phyloP scores from a whole-genome alignment of 306 rosid genomes.

The Vigna reflexopilosa region DNA sequence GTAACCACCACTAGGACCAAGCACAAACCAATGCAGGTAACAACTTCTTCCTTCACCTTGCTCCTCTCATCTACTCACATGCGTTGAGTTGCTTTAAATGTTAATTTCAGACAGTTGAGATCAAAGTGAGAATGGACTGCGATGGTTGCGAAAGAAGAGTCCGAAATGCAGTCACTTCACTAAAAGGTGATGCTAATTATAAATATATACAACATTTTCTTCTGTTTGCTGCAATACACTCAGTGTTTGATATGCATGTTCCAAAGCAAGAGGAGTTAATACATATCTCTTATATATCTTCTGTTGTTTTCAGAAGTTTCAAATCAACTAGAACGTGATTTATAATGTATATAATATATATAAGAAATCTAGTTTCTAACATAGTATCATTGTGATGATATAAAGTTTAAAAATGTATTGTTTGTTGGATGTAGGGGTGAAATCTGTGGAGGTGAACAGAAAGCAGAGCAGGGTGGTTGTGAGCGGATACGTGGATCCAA shows the following conservation, averaged over 20 bases:
- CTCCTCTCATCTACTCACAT: neutral
- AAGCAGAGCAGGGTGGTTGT: slow-evolving; percentile 70
- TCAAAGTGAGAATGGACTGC: slow-evolving; percentile 86
- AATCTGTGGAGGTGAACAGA: slow-evolving; percentile 78
- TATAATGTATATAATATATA: no score
- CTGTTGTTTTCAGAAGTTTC: no score
- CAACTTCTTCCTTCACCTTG: neutral
- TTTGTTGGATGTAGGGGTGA: slow-evolving; percentile 59
- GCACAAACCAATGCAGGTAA: slow-evolving; percentile 86
- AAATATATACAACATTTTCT: no score
- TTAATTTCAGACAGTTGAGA: slow-evolving; percentile 71
- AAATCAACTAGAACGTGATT: no score
- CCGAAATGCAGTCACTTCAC: slow-evolving; percentile 61
- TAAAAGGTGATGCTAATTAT: slow-evolving; percentile 58
- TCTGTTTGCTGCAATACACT: no score
- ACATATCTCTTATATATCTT: no score
- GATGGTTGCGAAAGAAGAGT: slow-evolving; percentile 95
- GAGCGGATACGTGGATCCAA: slow-evolving; percentile 81
- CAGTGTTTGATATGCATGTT: no score
- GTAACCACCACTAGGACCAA: slow-evolving; percentile 63
- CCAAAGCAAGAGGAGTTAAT: no score
- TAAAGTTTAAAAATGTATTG: no score
- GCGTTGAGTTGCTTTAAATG: neutral
- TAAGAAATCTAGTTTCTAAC: no score
- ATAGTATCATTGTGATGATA: no score